Conservation (phyloP, 805 yeast genomes). For the Candida maris region DNA sequence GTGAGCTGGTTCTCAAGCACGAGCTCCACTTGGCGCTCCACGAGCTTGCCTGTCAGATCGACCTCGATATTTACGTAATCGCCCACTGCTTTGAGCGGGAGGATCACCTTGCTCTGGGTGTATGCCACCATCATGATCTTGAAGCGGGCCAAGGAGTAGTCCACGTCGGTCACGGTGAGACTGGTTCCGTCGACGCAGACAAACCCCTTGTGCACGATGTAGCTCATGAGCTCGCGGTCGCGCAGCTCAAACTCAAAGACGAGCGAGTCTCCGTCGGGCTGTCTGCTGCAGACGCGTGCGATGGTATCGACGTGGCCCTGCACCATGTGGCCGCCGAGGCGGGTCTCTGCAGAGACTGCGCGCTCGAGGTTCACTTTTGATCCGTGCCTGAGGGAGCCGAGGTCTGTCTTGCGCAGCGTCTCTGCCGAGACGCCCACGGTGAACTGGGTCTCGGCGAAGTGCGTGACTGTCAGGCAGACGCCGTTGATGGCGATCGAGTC, state of each 20-base stretch:
- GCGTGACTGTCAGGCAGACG: conserved; percentile 87
- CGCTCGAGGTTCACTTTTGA: conserved; percentile 82
- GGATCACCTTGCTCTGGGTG: conserved; percentile 76
- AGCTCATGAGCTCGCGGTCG: conserved; percentile 58
- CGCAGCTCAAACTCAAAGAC: conserved; percentile 69
- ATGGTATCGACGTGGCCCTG: conserved; percentile 97
- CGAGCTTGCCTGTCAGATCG: conserved; percentile 87
- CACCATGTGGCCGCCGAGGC: conserved; percentile 96
- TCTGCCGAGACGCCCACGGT: conserved; percentile 94
- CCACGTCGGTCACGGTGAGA: conserved; percentile 79
- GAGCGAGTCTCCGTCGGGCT: conserved; percentile 71
- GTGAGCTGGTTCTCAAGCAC: conserved; percentile 52
- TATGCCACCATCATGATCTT: conserved; percentile 89
- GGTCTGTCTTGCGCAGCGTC: conserved; percentile 75
- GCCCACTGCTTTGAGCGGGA: conserved; percentile 63
- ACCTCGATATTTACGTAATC: conserved; percentile 86
- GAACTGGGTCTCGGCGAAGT: conserved; percentile 56
- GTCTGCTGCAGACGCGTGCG: conserved; percentile 55
- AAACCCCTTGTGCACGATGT: conserved; percentile 93
- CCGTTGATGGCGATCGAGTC: conserved; percentile 93
- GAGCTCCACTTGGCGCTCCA: conserved; percentile 76
- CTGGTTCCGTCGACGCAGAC: conserved; percentile 92
- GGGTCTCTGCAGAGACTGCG: conserved; percentile 73
- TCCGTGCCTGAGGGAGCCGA: conserved; percentile 58
- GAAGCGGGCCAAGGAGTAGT: conserved; percentile 54